Evolutionary conservation across 2,329 filamentous ascomycete genomes (phyloP).

Genomic region (Reticulascus tulasneorum): DNA sequence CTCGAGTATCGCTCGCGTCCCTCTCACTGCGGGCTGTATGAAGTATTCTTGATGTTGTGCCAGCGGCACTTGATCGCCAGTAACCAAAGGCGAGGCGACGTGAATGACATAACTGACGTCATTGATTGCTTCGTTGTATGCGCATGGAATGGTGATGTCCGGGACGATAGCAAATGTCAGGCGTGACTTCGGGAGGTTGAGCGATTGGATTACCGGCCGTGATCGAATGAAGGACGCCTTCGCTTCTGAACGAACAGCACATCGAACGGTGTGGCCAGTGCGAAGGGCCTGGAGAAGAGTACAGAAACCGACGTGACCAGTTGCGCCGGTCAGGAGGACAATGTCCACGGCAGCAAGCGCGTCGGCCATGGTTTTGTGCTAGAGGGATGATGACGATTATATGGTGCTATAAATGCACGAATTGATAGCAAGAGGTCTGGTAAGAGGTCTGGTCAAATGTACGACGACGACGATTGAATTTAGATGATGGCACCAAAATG

Average conservation of each 20-base stretch:
- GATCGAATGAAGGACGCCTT: slow-evolving; percentile 13
- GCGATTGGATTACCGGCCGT: slow-evolving; percentile 8
- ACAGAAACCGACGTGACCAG: slow-evolving; percentile 26
- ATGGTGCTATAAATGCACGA: too few species aligned
- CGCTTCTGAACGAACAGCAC: slow-evolving; percentile 23
- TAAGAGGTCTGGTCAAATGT: too few species aligned
- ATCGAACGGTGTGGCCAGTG: slow-evolving; percentile 24
- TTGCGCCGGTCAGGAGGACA: slow-evolving; percentile 26
- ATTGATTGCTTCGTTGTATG: slow-evolving; percentile 38
- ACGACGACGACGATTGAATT: too few species aligned
- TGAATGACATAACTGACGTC: slow-evolving; percentile 34
- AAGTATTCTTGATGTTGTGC: slow-evolving; percentile 43
- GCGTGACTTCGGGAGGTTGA: slow-evolving; percentile 13
- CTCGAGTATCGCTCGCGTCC: slow-evolving; percentile 45
- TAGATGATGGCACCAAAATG: too few species aligned
- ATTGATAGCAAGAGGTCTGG: too few species aligned
- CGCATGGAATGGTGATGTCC: slow-evolving; percentile 30
- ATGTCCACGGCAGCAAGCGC: too few species aligned
- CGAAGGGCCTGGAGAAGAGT: slow-evolving; percentile 21
- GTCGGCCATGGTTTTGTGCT: too few species aligned
- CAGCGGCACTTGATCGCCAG: slow-evolving; percentile 56
- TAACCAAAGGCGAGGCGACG: slow-evolving; percentile 23
- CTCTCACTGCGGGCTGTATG: slow-evolving; percentile 52
- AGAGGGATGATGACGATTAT: too few species aligned
- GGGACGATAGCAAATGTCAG: slow-evolving; percentile 29